Base-by-base conservation (phyloP, 345 rosid species). In the Aethionema arabicum region DNA sequence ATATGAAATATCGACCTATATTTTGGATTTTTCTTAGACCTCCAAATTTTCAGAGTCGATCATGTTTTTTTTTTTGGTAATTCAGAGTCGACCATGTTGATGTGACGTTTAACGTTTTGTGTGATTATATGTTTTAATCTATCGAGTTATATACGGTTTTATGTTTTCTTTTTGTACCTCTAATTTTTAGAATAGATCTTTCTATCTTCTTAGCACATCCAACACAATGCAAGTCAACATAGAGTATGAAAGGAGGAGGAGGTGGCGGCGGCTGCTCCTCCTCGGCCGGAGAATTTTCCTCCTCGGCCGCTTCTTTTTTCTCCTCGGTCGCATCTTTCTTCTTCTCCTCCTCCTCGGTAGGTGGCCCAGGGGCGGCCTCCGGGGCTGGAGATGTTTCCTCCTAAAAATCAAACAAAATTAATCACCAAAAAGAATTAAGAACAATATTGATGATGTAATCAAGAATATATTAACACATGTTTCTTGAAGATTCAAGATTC, bases 131-230 rank as follows among this genome's bases (percentile, higher is more conserved):
- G n/a, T 40, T 3, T 8, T 8, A 9, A 6, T 8, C n/a, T 40
- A 40, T 10, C 40, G 7, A 37, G 8, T 6, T 37, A 37, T 37
- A 37, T 10, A 37, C 40, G 11, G n/a, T 8, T 27, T 14, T 40
- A 33, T 56, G 13, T 46, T 38, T 16, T n/a, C n/a, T n/a, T 40
- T 32, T 4, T 8, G 3, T 51, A 91, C 98, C 98, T 81, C 81
- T 82, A 35, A 87, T 87, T 56, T 75, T 84, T 82, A 77, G 73
- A 62, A 93, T 80, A 68, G 83, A 83, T 68, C 69, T 84, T 77
- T 90, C 86, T 42, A 93, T 87, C 79, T 90, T 90, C 78, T 90
- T 87, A 49, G 96, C 87, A 38, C 99, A 93, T 13, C 97, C 97
- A 5, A 80, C 84, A 58, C 99, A 93, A 79, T 90, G 97, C 82